Evolutionary conservation across 441 rosid genomes (phyloP), one percentile per base, ranked within the genome.

Genomic region (Euphorbia corollata): DNA sequence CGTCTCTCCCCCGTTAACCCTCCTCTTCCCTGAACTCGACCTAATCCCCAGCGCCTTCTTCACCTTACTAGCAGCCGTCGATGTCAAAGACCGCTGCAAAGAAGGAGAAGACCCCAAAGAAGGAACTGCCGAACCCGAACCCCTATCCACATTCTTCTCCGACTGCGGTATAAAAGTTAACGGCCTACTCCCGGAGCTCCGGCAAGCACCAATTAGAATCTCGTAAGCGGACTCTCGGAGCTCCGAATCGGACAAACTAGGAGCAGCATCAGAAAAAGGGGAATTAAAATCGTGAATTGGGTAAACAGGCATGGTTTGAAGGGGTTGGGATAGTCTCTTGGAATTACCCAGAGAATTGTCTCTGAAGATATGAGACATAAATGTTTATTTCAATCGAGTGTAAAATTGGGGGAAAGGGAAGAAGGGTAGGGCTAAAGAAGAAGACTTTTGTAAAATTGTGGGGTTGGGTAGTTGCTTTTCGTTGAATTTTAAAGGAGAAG

Each of bases 1-100:
- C 73, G 73, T 82, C 75, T 69, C 77, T 24, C 68, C 82, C 66
- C 68, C 65, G 84, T 64, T 53, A 48, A 19, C 47, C 50, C 78
- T 78, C 70, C 61, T 76, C 68, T 50, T 85, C 47, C 68, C 68
- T 64, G 85, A 79, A 65, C 57, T 11, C 45, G 71, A 59, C 70
- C 72, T 86, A 78, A 94, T 79, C 43, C 99, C 97, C 10, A 94
- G 76, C n/a, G 97, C 94, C 75, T 85, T 91, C 89, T 94, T 94
- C 82, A 94, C 88, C 81, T 88, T 89, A 73, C 97, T 91, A 0
- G 99, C 92, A n/a, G 97, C 99, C 24, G 90, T 62, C 8, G 96
- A 85, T 27, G 99, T 89, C 57, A 91, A 81, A 53, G 99, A 93
- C 19, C 95, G 86, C 82, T 93, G 94, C 30, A 83, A 68, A 16